These are phyloP conservation scores for Saraca asoca DNA, from an alignment of 331 rosid species.

Conservation along the genomic window DNA sequence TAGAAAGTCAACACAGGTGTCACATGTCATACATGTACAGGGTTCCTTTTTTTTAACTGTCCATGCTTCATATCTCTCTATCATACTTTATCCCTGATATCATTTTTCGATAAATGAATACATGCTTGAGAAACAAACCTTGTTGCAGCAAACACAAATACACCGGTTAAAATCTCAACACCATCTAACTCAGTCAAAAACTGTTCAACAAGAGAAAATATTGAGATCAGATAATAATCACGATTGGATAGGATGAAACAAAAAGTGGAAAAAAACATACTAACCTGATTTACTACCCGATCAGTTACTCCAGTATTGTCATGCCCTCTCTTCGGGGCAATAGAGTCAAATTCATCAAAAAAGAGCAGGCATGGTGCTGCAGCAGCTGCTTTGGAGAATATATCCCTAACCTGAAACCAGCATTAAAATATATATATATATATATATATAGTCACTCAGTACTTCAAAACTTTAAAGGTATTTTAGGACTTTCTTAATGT, in stretches of 20 bases:
- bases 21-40: slow-evolving; percentile 12
- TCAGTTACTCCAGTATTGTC: slow-evolving; percentile 99
- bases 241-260: slow-evolving; percentile 14
- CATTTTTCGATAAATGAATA: slow-evolving; percentile 23
- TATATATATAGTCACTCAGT: not conserved
- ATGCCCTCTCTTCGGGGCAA: slow-evolving; percentile 98
- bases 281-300: slow-evolving; percentile 95
- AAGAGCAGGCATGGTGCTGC: slow-evolving; percentile 97
- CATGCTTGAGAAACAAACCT: slow-evolving; percentile 63
- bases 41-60: slow-evolving; percentile 8
- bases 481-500: not conserved
- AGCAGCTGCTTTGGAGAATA: slow-evolving; percentile 90
- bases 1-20: no score
- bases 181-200: slow-evolving; percentile 96
- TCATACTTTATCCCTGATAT: not conserved
- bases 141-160: slow-evolving; percentile 97
- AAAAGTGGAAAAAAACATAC: slow-evolving; percentile 26
- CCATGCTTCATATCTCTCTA: not conserved
- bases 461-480: not conserved
- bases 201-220: slow-evolving; percentile 49
- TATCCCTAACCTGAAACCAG: slow-evolving; percentile 85
- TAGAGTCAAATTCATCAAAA: slow-evolving; percentile 96
- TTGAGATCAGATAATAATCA: slow-evolving; percentile 35
- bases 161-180: slow-evolving; percentile 89
- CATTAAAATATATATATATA: slow-evolving; percentile 6